phyloP scores from a whole-genome alignment of 257 asterid species.

The Solanum rostratum region DNA sequence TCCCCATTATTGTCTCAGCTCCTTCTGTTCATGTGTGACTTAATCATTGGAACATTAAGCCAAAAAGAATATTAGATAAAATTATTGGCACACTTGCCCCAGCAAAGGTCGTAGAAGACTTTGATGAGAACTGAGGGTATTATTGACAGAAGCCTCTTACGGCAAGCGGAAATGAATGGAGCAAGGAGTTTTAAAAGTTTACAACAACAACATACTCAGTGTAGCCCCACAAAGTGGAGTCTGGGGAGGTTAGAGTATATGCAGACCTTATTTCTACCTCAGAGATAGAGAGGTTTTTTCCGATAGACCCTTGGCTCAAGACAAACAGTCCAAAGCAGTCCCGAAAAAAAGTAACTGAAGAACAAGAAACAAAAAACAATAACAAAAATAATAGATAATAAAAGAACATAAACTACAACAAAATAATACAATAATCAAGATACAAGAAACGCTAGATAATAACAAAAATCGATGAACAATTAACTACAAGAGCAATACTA shows the following conservation, averaged over 20 bases:
- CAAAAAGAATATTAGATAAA: neutral
- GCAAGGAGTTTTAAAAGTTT: neutral
- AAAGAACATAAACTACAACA: neutral
- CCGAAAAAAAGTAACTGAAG: neutral
- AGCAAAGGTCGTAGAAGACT: neutral
- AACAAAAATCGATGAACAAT: neutral
- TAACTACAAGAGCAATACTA: neutral
- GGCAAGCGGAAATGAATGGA: neutral
- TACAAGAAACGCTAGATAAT: no score
- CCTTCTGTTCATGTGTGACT: neutral
- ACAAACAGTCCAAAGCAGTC: neutral
- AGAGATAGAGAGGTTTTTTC: neutral
- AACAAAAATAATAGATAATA: no score
- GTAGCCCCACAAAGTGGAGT: neutral
- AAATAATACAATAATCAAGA: neutral
- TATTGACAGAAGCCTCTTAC: neutral
- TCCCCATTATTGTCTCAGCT: neutral
- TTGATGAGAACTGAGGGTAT: neutral
- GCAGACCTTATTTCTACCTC: neutral
- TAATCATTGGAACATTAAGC: neutral
- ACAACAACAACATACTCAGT: neutral
- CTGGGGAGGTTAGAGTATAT: neutral
- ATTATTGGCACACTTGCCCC: neutral
- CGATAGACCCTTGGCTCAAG: neutral
- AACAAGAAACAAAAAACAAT: no score